These are phyloP conservation scores for Tephrocybe sp. DNA, from an alignment of 768 basidiomycete genomes.

Conservation along the genomic window DNA sequence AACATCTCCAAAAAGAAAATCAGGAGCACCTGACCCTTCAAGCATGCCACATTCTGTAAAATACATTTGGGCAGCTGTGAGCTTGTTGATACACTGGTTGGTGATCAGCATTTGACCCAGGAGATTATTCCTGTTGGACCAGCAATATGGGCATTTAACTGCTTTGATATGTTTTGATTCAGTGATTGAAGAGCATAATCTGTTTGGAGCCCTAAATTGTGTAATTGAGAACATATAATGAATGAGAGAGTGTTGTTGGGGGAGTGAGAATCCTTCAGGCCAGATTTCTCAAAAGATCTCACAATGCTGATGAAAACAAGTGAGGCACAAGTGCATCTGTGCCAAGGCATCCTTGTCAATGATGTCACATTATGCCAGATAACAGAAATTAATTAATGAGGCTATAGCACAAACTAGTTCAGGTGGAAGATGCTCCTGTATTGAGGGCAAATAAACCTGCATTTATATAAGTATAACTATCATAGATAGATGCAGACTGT, in stretches of 20 bases:
- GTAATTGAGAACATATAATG: conserved; percentile 3
- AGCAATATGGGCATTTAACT: conserved; percentile 19
- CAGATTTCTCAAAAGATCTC: conserved; percentile 15
- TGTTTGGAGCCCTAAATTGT: conserved; percentile 10
- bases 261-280: conserved; percentile 16
- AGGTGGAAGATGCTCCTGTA: neutral
- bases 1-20: neutral
- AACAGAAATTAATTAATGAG: neutral
- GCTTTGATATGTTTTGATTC: conserved; percentile 17
- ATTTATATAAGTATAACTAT: neutral
- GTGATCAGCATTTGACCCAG: conserved; percentile 20
- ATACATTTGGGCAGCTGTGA: neutral
- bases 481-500: neutral
- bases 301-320: conserved; percentile 16
- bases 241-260: conserved; percentile 19
- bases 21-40: neutral
- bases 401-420: neutral
- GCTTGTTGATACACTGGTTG: conserved; percentile 11
- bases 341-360: neutral
- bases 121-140: conserved; percentile 14
- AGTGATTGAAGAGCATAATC: conserved; percentile 14
- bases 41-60: conserved; percentile 2
- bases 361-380: neutral
- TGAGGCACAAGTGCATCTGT: neutral
- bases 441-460: neutral